These are phyloP conservation scores for Xylariaceae sp. DNA, from an alignment of 2,329 filamentous ascomycete species.

Conservation along the genomic window DNA sequence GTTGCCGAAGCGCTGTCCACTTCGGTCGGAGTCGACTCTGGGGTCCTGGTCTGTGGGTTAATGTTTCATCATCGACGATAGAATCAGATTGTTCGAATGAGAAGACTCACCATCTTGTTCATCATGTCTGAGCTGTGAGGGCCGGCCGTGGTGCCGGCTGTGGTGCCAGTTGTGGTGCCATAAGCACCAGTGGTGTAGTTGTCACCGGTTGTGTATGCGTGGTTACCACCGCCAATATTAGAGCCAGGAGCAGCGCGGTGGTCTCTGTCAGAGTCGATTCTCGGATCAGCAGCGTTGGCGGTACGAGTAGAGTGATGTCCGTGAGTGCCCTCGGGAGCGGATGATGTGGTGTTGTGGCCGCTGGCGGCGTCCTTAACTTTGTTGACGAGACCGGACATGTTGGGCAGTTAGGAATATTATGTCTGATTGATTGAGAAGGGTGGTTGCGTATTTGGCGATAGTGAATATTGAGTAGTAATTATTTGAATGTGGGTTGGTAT, in stretches of 20 bases:
- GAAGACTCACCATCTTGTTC: conserved; percentile 43
- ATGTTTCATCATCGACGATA: no score
- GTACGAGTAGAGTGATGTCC: conserved; percentile 26
- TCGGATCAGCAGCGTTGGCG: conserved; percentile 31
- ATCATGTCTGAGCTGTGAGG: conserved; percentile 44
- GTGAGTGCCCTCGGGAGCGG: conserved; percentile 29
- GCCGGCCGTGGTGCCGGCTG: conserved; percentile 28
- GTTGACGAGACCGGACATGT: conserved; percentile 55
- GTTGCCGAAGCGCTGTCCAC: conserved; percentile 24
- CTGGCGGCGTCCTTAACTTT: conserved; percentile 56
- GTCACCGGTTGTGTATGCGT: conserved; percentile 19
- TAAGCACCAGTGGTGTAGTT: conserved; percentile 29
- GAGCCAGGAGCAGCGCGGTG: conserved; percentile 28
- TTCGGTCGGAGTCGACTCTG: conserved; percentile 50
- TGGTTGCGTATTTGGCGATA: background rate
- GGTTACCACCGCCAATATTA: conserved; percentile 20
- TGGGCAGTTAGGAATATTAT: conserved; percentile 26
- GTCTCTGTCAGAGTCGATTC: conserved; percentile 33
- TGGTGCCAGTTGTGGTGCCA: conserved; percentile 1
- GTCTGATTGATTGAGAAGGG: background rate
- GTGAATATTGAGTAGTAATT: conserved; percentile 3
- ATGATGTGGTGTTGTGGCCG: conserved; percentile 36
- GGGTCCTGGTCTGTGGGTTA: conserved; percentile 36
- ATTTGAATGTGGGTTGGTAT: background rate
- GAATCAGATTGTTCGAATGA: no score